Evolutionary conservation across 2,329 filamentous ascomycete species (phyloP), one percentile per base, ranked within the genome.

Genomic region (Colletotrichum abscissum): DNA sequence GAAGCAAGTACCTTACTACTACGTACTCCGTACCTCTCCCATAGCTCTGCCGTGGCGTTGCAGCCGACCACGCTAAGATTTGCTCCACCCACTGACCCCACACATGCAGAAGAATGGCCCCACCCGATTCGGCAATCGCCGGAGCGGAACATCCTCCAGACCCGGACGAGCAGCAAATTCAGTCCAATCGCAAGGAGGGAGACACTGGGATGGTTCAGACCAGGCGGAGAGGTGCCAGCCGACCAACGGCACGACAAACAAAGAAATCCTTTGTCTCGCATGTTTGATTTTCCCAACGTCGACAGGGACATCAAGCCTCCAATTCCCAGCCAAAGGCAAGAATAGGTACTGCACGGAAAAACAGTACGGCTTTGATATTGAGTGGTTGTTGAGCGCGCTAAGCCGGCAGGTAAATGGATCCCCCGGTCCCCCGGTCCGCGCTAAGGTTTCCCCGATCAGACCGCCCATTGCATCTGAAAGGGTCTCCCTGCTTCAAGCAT

Each of bases 401-500:
- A 24, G 46, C 46, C 62, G 46, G 62, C 46, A 63, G 30, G 14
- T n/a, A 19, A 28, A 65, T n/a, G 33, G 63, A 14, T 56, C 52
- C 42, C 42, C 38, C 16, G 33, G 38, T 6, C 42, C 46, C 35
- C 26, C 58, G 69, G 69, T 69, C n/a, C 33, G 65, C 69, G 58
- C 69, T 63, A 63, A 69, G 42, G 42, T n/a, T 26, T 28, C 35
- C 26, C 63, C 26, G 24, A 35, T 35, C 65, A 69, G 69, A 69
- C 69, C 69, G 69, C 69, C 54, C 59, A 63, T 46, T 49, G 58
- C 52, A 63, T 62, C 65, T 69, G 58, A 54, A 54, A 63, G 69
- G 69, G 52, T 72, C 65, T 63, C 30, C 69, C 69, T 28, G 69
- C 65, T n/a, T 52, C 24, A 19, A 22, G 9, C 26, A 26, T 24